A percentile compares a stretch with the other conserved stretches of the same genome.
These are phyloP conservation scores for Castanopsis chinensis DNA, from an alignment of 306 rosid species.

Conservation along the genomic window DNA sequence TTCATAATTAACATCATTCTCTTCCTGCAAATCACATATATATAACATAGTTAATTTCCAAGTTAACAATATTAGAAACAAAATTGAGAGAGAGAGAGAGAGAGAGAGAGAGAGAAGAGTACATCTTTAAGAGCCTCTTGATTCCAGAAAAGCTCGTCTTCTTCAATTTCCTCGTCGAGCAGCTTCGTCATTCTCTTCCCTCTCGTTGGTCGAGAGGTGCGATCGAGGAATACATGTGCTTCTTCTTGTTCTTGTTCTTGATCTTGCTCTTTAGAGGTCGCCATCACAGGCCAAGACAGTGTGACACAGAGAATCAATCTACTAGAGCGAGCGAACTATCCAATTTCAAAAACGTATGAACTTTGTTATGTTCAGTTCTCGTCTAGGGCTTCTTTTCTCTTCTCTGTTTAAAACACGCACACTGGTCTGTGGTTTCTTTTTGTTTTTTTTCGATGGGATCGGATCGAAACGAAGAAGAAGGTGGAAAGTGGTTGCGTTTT, in stretches of 20 bases:
- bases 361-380: too few species aligned
- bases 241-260: constrained; percentile 8
- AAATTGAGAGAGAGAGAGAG: neutral
- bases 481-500: too few species aligned
- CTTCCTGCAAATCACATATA: constrained; percentile 47
- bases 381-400: too few species aligned
- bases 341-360: too few species aligned
- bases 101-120: neutral
- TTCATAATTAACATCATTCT: constrained; percentile 64
- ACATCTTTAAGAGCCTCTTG: constrained; percentile 93
- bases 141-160: constrained; percentile 86
- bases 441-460: too few species aligned
- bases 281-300: constrained; percentile 24
- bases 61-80: neutral
- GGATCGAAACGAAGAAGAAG: too few species aligned
- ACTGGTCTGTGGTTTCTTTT: too few species aligned
- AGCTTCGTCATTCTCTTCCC: constrained; percentile 77
- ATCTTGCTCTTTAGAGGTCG: constrained; percentile 22
- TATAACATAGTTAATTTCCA: too few species aligned
- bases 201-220: constrained; percentile 67
- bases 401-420: too few species aligned
- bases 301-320: too few species aligned
- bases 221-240: constrained; percentile 43
- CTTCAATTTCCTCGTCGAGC: constrained; percentile 73
- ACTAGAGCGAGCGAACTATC: too few species aligned